These are phyloP conservation scores for Castanea crenata DNA, from an alignment of 306 rosid species.

Conservation along the genomic window DNA sequence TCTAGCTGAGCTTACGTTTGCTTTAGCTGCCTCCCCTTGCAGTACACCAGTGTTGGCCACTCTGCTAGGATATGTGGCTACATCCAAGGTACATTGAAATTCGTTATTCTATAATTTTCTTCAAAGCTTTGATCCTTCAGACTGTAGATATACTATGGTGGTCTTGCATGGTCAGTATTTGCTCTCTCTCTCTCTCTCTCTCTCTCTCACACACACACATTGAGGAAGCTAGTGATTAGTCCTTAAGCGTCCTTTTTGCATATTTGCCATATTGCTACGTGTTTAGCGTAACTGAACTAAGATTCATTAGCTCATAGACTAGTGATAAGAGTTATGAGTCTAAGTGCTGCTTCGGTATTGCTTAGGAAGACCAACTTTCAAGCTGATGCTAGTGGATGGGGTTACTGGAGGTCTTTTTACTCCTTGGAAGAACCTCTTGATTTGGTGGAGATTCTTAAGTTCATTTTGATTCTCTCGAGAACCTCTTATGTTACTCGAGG, in stretches of 20 bases:
- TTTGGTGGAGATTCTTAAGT: not conserved
- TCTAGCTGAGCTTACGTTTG: constrained; percentile 95
- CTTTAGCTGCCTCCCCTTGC: constrained; percentile 96
- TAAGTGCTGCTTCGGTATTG: not conserved
- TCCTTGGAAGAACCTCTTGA: not conserved
- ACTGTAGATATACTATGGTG: not conserved
- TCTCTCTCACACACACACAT: not conserved
- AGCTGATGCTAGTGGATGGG: not conserved
- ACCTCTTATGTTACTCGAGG: not conserved
- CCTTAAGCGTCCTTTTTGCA: not conserved
- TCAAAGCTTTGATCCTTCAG: not conserved
- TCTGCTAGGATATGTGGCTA: constrained; percentile 83
- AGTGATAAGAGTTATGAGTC: not conserved
- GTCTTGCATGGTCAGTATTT: not conserved
- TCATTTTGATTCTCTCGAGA: not conserved
- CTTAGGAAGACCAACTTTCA: not conserved
- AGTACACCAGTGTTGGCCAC: constrained; percentile 92
- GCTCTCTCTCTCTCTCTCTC: not conserved
- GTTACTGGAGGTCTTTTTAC: not conserved
- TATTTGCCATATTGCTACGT: not conserved
- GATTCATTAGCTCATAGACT: not conserved
- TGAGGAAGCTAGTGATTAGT: not conserved
- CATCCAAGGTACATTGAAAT: constrained; percentile 74
- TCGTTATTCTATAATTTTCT: not conserved
- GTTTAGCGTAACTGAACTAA: not conserved